Percentiles rank a stretch among this genome's conserved stretches.
Conservation (phyloP, 2,329 filamentous ascomycete species). For the Colletotrichum sp. region DNA sequence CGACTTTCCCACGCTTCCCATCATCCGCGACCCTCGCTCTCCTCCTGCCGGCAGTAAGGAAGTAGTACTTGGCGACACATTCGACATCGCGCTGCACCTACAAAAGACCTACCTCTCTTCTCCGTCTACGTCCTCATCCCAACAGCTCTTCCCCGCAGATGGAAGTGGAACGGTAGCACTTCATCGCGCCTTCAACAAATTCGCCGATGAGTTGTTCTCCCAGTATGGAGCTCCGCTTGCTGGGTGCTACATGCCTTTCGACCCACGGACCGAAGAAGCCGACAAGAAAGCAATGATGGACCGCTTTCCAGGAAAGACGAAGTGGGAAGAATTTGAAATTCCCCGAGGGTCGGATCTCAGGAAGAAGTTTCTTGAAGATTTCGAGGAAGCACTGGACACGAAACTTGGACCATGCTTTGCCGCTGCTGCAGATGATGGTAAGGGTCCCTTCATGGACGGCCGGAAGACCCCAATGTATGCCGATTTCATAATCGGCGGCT, state of each 20-base stretch:
- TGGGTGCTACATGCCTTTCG: neutral
- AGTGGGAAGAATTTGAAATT: neutral
- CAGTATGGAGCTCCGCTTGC: neutral
- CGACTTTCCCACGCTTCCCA: neutral
- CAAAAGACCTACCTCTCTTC: neutral
- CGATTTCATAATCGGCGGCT: rapidly evolving
- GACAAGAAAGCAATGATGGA: neutral
- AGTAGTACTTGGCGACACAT: neutral
- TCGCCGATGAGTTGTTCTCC: neutral
- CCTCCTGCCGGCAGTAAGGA: neutral
- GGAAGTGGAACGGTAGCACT: neutral
- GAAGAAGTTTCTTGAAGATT: neutral
- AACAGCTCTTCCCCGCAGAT: neutral
- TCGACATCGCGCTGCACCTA: neutral
- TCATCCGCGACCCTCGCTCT: neutral
- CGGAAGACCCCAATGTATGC: neutral
- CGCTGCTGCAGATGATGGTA: rapidly evolving
- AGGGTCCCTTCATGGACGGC: neutral
- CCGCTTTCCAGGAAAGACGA: neutral
- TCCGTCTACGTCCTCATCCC: neutral
- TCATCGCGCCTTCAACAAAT: neutral
- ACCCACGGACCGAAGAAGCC: neutral
- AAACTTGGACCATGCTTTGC: neutral
- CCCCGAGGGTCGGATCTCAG: neutral
- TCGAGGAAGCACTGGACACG: neutral